Evolutionary conservation across 1,284 basidiomycete species (phyloP).

Genomic region (Austropuccinia psidii): DNA sequence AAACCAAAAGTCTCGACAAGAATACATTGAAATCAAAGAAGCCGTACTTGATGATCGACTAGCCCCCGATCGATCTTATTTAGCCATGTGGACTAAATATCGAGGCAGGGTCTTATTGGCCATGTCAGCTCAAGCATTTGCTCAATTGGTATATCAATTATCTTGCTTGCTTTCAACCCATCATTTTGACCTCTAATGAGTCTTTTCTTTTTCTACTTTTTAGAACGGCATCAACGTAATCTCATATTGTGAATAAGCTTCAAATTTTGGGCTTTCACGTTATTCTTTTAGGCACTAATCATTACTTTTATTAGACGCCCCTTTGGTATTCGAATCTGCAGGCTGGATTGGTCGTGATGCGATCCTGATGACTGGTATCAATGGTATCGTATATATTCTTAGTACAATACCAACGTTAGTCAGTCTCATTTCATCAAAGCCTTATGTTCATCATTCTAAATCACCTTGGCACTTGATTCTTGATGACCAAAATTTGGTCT

Average conservation of each 20-base stretch:
- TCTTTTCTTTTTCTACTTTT: not conserved
- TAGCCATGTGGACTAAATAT: conserved; percentile 78
- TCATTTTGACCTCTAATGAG: not conserved
- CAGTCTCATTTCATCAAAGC: not conserved
- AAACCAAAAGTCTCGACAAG: conserved; percentile 64
- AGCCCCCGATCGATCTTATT: conserved; percentile 74
- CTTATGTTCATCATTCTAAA: not conserved
- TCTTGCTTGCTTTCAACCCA: not conserved
- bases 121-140: conserved; percentile 96
- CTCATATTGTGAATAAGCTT: conserved; percentile 18
- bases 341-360: conserved; percentile 97
- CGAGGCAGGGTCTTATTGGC: conserved; percentile 82
- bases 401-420: conserved; percentile 36
- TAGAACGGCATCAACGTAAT: conserved; percentile 37
- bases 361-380: conserved; percentile 94
- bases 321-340: conserved; percentile 55
- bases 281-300: conserved; percentile 8
- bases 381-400: conserved; percentile 55
- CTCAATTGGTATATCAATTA: conserved; percentile 64
- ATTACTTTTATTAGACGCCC: conserved; percentile 30
- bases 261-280: not conserved
- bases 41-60: conserved; percentile 69
- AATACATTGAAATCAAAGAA: conserved; percentile 88
- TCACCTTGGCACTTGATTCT: not conserved
- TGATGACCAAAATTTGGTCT: not conserved